Conservation (phyloP, 2,329 filamentous ascomycete genomes). For the Clonostachys rhizophaga region DNA sequence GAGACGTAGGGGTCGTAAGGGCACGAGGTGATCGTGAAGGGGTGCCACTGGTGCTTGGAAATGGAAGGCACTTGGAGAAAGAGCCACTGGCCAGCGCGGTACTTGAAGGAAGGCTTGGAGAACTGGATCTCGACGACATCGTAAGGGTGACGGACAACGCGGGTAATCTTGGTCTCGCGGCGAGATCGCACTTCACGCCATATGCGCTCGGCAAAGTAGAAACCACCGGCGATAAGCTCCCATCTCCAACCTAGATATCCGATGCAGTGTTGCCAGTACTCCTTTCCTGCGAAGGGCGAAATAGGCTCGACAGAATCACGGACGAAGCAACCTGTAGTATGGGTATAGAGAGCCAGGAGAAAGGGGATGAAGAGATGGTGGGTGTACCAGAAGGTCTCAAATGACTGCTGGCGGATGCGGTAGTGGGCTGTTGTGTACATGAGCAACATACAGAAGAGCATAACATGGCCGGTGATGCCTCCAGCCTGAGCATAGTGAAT, state of each 20-base stretch:
- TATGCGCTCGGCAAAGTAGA: constrained; percentile 84
- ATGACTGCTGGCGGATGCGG: constrained; percentile 93
- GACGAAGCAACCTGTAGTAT: constrained; percentile 94
- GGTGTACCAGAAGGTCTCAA: constrained; percentile 98
- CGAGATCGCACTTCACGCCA: constrained; percentile 87
- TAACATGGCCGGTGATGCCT: constrained; percentile 92
- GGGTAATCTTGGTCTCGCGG: constrained; percentile 82
- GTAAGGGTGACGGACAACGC: constrained; percentile 93
- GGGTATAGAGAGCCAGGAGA: constrained; percentile 87
- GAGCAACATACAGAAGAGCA: constrained; percentile 97
- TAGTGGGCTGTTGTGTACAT: constrained; percentile 97
- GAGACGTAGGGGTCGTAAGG: constrained; percentile 94
- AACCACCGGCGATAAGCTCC: constrained; percentile 80
- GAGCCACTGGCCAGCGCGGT: constrained; percentile 98
- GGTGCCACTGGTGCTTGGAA: constrained; percentile 92
- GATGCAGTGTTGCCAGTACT: constrained; percentile 89
- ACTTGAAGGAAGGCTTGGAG: constrained; percentile 91
- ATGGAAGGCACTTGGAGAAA: constrained; percentile 92
- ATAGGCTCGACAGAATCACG: constrained; percentile 68
- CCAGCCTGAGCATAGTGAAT: constrained; percentile 89
- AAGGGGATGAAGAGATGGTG: constrained; percentile 99
- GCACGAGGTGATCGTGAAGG: constrained; percentile 98
- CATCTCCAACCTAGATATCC: constrained; percentile 97
- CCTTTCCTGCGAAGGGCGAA: constrained; percentile 78
- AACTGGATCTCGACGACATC: constrained; percentile 98